Base-by-base conservation (phyloP, 176 grass and related monocot genomes). In the Cocos nucifera region DNA sequence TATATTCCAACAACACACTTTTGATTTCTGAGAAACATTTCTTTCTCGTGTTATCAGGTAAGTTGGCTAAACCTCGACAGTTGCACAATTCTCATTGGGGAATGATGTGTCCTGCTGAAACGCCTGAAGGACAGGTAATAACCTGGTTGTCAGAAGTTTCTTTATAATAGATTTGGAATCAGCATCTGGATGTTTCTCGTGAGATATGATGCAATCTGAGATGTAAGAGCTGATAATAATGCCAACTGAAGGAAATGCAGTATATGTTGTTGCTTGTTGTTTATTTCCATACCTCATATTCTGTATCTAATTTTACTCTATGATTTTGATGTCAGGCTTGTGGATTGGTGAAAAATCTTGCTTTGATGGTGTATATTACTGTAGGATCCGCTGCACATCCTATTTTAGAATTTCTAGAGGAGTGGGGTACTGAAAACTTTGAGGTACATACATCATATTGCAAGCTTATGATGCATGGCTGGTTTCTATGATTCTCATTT, bases 21-120 rank as follows among this genome's bases (percentile, higher is more conserved):
- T 50, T 59, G 28, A 30, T 73, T 61, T 44, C 2, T 14, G 58
- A 51, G 21, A 54, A n/a, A 15, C 20, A 35, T 69, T 5, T 69
- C 19, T 0, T 61, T 56, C 72, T 78, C 54, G 35, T 78, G 69
- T 58, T 59, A 62, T 75, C 74, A 98, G 93, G 92, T 16, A 98
- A 98, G 72, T 59, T 98, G 76, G 93, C 87, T 60, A 98, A 89
- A 67, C 93, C 87, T 62, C 93, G 88, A 20, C 93, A 98, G 61
- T 78, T 92, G 76, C 93, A 98, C 70, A 89, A 92, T 81, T 98
- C 88, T 64, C 93, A 92, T 48, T 98, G 93, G 93, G 93, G 93
- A 59, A 98, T 98, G 93, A 92, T 98, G 87, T 98, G 93, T 83
- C 87, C 93, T 73, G 81, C 87, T 78, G 93, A 98, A 98, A 98